Base-by-base conservation (phyloP, 1,284 basidiomycete genomes). In the Apiotrichum gamsii region DNA sequence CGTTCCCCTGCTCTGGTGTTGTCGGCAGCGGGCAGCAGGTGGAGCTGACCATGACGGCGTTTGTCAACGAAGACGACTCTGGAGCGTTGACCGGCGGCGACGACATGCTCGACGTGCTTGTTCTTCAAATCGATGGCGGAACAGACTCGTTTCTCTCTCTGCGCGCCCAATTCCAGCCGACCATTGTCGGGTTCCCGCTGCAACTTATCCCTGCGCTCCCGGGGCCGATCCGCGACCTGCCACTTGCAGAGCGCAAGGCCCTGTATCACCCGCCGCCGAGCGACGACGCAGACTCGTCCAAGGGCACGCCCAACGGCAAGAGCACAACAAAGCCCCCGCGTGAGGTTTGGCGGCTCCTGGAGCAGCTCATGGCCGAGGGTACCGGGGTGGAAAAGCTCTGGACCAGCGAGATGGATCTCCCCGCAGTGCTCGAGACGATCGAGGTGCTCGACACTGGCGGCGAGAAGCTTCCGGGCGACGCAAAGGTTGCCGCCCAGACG, bases 81-180 rank as follows among this genome's bases (percentile, higher is more conserved):
- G 39, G 43, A 1, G 45, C 30, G 15, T 39, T 65, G 40, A 62
- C 61, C n/a, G 28, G 55, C 11, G 62, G 61, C 2, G 48, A 52
- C 5, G 68, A 70, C 15, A 60, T 67, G 58, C 64, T 61, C 21
- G 64, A 69, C 49, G 68, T 70, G 0, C 55, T 70, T 6, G 66
- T 70, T 0, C 41, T 70, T 20, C 62, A 64, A 28, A 57, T 69
- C 3, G 38, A 49, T 0, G 59, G 59, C 16, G 65, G 68, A 1
- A 67, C 64, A 47, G 66, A 70, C 33, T 53, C 58, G 61, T 68
- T 70, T 51, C 58, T 70, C 31, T 60, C 66, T 1, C 39, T 70
- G 2, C 62, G 62, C 44, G 61, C 58, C 6, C 55, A 52, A 10
- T 68, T 63, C 35, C 31, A 52, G 2, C 61, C 65, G 0, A 62